Conservation (phyloP, 805 yeast species). For the Barnettozyma pratensis region DNA sequence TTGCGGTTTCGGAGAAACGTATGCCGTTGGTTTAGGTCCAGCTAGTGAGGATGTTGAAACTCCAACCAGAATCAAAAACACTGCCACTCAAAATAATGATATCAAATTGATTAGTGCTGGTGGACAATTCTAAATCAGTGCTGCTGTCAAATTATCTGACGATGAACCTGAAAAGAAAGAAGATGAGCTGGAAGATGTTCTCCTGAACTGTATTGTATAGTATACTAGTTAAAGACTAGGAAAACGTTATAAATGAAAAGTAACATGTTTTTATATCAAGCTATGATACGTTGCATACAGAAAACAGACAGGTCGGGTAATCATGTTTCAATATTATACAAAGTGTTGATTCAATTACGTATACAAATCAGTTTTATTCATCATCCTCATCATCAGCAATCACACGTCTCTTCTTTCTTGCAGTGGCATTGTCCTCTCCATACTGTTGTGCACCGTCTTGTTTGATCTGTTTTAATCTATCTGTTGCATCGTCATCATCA, state of each 20-base stretch:
- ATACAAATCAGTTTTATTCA: slow-evolving; percentile 1
- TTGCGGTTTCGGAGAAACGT: slow-evolving; percentile 98
- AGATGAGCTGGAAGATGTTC: slow-evolving; percentile 44
- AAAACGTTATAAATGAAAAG: neutral
- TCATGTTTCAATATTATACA: too few relatives aligned
- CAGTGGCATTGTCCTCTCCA: slow-evolving; percentile 21
- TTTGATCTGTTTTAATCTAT: slow-evolving; percentile 24
- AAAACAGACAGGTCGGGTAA: too few relatives aligned
- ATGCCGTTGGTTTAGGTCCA: slow-evolving; percentile 93
- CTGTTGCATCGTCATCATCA: slow-evolving; percentile 45
- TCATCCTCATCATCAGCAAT: slow-evolving; percentile 55
- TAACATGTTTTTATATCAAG: neutral
- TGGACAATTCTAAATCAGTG: slow-evolving; percentile 91
- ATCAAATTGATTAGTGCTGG: slow-evolving; percentile 83
- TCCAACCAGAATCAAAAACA: slow-evolving; percentile 88
- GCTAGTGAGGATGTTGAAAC: slow-evolving; percentile 76
- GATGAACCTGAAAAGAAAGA: slow-evolving; percentile 39
- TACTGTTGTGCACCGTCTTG: slow-evolving; percentile 51
- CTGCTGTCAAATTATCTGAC: slow-evolving; percentile 50
- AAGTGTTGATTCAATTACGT: too few relatives aligned
- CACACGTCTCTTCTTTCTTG: slow-evolving; percentile 42
- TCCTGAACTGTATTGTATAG: neutral
- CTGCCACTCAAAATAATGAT: slow-evolving; percentile 81
- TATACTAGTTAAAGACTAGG: neutral
- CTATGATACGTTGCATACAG: too few relatives aligned